Base-by-base conservation (phyloP, 2,329 filamentous ascomycete genomes). In the Hypoxylon sp. region DNA sequence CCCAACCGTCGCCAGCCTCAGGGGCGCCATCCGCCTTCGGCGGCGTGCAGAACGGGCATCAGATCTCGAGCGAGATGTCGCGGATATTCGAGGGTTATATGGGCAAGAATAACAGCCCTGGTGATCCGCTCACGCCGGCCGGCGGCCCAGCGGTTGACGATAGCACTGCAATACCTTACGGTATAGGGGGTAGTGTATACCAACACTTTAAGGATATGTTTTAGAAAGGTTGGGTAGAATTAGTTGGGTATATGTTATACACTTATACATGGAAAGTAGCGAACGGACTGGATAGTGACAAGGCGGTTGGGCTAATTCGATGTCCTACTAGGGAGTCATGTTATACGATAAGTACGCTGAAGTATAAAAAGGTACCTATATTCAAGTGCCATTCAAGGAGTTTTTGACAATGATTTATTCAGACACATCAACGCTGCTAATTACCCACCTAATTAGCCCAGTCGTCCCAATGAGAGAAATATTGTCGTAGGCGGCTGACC, bases 21-120 rank as follows among this genome's bases (percentile, higher is more conserved):
- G 61, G 56, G 11, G 48, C 54, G 18, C 59, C 74, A 4, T 63
- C 70, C 0, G 46, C 58, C 3, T 69, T 67, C 26, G 66, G 66
- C 42, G 54, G 52, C 30, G 61, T 67, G 32, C 72, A 73, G 42
- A 87, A 86, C 26, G 85, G 85, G 3, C 68, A 79, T 26, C 80
- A 80, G 68, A 80, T 88, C 36, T 84, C 85, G 58, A 82, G 70
- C 20, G 85, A 88, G 70, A 85, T 88, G 82, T 83, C 80, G 11
- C 80, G 81, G 18, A 80, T 83, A 16, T 83, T 78, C 50, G 81
- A 83, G 61, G 78, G 75, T 1, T 80, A 81, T 44, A 74, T 74
- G 51, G 72, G 70, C 24, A 74, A 74, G 40, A 67, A 61, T 30
- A 68, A 45, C 8, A 56, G 54, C 30, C 33, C 54, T 4, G 45